phyloP scores from a whole-genome alignment of 768 basidiomycete genomes.

The Cystoderma amianthinum region DNA sequence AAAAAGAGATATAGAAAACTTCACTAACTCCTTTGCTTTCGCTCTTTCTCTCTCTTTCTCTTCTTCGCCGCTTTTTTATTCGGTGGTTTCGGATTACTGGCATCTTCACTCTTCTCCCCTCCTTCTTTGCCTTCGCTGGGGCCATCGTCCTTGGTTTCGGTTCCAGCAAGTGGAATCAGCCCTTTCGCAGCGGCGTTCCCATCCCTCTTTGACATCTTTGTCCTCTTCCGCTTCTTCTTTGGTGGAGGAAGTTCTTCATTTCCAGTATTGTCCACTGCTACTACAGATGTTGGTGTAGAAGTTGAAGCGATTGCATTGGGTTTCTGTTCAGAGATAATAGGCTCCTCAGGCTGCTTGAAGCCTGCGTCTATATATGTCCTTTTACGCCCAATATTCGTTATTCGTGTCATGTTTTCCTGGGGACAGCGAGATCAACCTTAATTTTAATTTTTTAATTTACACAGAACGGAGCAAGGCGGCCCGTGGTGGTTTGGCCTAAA shows the following conservation, averaged over 20 bases:
- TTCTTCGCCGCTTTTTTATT: neutral
- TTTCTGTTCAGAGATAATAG: slow-evolving; percentile 9
- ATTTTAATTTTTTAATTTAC: too few relatives aligned
- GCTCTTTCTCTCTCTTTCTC: neutral
- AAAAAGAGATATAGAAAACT: slow-evolving; percentile 11
- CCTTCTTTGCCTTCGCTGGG: slow-evolving; percentile 6
- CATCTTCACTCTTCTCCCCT: too few relatives aligned
- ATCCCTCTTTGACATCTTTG: slow-evolving; percentile 37
- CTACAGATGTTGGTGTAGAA: slow-evolving; percentile 1
- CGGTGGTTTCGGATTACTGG: slow-evolving; percentile 5
- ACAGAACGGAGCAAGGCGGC: too few relatives aligned
- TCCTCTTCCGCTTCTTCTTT: slow-evolving; percentile 57
- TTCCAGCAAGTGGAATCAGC: too few relatives aligned
- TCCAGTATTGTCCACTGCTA: slow-evolving; percentile 6
- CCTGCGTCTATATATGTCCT: slow-evolving; percentile 65
- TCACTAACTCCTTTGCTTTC: slow-evolving; percentile 17
- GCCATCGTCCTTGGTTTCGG: slow-evolving; percentile 16
- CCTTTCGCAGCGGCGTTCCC: slow-evolving; percentile 22
- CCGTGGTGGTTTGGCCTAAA: too few relatives aligned
- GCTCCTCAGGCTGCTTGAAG: slow-evolving; percentile 18
- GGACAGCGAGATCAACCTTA: too few relatives aligned
- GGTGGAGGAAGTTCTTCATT: slow-evolving; percentile 18
- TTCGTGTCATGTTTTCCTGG: slow-evolving; percentile 64
- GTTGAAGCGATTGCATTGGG: slow-evolving; percentile 3
- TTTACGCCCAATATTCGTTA: slow-evolving; percentile 71